Base-by-base conservation (phyloP, 108 stramenopile genomes). In the Chaetoceros muelleri region DNA sequence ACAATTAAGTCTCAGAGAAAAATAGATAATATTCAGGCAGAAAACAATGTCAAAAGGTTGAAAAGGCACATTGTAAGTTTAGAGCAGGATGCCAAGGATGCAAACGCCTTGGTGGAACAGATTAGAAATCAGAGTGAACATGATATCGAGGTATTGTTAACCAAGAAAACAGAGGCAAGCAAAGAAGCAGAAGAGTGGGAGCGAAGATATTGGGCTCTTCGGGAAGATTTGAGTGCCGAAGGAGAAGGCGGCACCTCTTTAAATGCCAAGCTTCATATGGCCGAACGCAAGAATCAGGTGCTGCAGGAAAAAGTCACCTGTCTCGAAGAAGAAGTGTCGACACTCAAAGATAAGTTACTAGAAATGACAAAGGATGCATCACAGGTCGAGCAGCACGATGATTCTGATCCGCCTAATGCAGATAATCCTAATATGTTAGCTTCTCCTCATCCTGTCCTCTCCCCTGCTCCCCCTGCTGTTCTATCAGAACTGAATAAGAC, bases 11-110 rank as follows among this genome's bases (percentile, higher is more conserved):
- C 75, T 24, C 60, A 85, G 10, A 70, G 86, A 20, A 57, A 67
- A 8, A 51, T 85, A 44, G 90, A 92, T 34, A 66, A 82, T 34
- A 70, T 67, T 47, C 66, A 73, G 26, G 60, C 65, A 30, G 56
- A 53, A n/a, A 68, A 78, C 21, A 49, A 51, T 22, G 62, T 84
- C 46, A 50, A 74, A 26, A 76, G 86, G 1, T 63, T 87, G 23
- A 71, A 84, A 57, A 64, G 79, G 16, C 81, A 79, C 48, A 46
- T 84, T n/a, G 61, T 79, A 44, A 80, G 82, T 66, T 81, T 81
- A 17, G 45, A 67, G 13, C 73, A 82, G 48, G 85, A 93, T 57
- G 65, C 77, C 13, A 48, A 69, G 18, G 79, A 88, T 24, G 60
- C 61, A 24, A 64, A 75, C 28, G 55, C 65, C 20, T 24, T 75